Conservation (phyloP, 768 basidiomycete genomes). For the Dioszegia aurantiaca region DNA sequence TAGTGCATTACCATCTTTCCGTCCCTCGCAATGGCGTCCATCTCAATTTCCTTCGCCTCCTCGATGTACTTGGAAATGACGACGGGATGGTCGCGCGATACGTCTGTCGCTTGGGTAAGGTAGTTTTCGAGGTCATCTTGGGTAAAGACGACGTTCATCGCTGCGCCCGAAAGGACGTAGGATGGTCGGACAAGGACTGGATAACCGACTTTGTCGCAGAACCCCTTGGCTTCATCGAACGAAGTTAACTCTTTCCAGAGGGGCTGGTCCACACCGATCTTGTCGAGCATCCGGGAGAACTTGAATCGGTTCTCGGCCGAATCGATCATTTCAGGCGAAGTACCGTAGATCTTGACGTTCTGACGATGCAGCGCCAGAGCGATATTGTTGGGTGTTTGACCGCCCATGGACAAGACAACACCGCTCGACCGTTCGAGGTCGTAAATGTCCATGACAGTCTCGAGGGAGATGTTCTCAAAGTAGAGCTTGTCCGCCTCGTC, state of each 20-base stretch:
- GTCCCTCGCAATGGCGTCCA: constrained; percentile 96
- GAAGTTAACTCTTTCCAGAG: constrained; percentile 94
- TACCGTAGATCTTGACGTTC: constrained; percentile 97
- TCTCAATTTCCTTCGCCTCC: constrained; percentile 99
- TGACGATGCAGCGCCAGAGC: constrained; percentile 91
- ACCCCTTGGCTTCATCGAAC: constrained; percentile 77
- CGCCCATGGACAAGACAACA: constrained; percentile 96
- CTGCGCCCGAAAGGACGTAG: constrained; percentile 97
- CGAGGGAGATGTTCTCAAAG: constrained; percentile 97
- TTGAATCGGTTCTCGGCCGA: constrained; percentile 99
- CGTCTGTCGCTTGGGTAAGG: constrained; percentile 88
- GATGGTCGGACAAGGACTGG: constrained; percentile 96
- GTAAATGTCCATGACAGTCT: constrained; percentile 95
- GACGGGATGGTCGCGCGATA: constrained; percentile 93
- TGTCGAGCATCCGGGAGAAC: constrained; percentile 95
- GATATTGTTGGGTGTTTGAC: constrained; percentile 98
- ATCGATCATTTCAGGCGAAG: constrained; percentile 99
- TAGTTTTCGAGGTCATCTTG: constrained; percentile 86
- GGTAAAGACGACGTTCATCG: constrained; percentile 98
- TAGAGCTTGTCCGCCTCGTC: constrained; percentile 97
- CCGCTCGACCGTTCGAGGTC: constrained; percentile 84
- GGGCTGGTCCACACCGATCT: constrained; percentile 98
- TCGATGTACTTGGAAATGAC: constrained; percentile 99
- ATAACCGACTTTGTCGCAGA: constrained; percentile 90
- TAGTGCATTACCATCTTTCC: constrained; percentile 99